Evolutionary conservation across 2,329 filamentous ascomycete genomes (phyloP).

Genomic region (Pestalotiopsis sp.): DNA sequence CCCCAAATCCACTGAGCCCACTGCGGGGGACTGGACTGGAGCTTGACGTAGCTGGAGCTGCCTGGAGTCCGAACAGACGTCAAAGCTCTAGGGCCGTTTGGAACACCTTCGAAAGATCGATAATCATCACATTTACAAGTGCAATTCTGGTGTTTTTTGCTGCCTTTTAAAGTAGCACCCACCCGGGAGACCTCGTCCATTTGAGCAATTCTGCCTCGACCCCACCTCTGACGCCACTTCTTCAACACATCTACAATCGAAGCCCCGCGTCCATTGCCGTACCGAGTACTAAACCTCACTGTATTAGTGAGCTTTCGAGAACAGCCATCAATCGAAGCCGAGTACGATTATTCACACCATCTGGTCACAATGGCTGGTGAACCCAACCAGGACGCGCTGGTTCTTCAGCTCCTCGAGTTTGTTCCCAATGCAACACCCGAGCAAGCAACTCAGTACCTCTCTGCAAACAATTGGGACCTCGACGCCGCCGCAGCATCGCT

Average conservation of each 20-base stretch:
- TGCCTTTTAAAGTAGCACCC: too few species aligned
- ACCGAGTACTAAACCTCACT: not conserved
- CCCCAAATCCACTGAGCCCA: not conserved
- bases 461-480: slow-evolving; percentile 66
- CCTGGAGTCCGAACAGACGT: not conserved
- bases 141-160: too few species aligned
- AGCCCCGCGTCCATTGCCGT: not conserved
- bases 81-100: not conserved
- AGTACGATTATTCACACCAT: not conserved
- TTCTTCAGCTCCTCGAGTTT: slow-evolving; percentile 51
- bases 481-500: slow-evolving; percentile 61
- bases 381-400: slow-evolving; percentile 40
- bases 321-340: not conserved
- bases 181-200: too few species aligned
- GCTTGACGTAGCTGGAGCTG: slow-evolving; percentile 16
- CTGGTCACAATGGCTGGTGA: slow-evolving; percentile 32
- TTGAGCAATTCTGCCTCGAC: too few species aligned
- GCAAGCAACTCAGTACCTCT: slow-evolving; percentile 69
- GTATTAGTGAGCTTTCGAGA: not conserved
- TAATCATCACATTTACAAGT: too few species aligned
- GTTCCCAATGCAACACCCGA: slow-evolving; percentile 53
- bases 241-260: not conserved
- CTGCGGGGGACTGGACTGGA: slow-evolving; percentile 4
- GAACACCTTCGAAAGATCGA: not conserved
- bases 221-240: too few species aligned